Evolutionary conservation across 2,329 filamentous ascomycete species (phyloP).

Genomic region (Zasmidium citrigriseum): DNA sequence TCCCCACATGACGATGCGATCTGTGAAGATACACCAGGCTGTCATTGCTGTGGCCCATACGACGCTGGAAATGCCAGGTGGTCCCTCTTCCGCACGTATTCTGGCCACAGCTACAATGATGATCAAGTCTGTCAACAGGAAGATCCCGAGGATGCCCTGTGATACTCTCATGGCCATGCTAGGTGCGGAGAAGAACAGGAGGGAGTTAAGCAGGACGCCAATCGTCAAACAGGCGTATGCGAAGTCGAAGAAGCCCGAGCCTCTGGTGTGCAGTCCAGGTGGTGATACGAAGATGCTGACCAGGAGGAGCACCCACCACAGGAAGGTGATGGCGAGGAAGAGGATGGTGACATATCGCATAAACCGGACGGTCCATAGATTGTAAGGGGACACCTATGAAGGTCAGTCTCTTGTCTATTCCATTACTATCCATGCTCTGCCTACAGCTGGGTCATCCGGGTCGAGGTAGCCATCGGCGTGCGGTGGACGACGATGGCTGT

Average conservation of each 20-base stretch:
- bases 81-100: slow-evolving; percentile 80
- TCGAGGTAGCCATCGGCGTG: slow-evolving; percentile 69
- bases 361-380: slow-evolving; percentile 85
- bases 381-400: slow-evolving; percentile 75
- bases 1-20: slow-evolving; percentile 84
- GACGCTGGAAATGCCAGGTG: slow-evolving; percentile 85
- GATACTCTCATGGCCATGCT: slow-evolving; percentile 76
- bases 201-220: slow-evolving; percentile 71
- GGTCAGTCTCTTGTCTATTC: slow-evolving; percentile 23
- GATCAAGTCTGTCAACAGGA: slow-evolving; percentile 74
- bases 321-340: slow-evolving; percentile 72
- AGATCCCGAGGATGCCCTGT: slow-evolving; percentile 64
- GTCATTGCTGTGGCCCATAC: slow-evolving; percentile 80
- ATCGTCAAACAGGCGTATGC: slow-evolving; percentile 78
- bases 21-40: slow-evolving; percentile 75
- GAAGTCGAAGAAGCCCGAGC: slow-evolving; percentile 91
- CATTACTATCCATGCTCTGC: slow-evolving; percentile 44
- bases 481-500: slow-evolving; percentile 52
- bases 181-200: slow-evolving; percentile 86
- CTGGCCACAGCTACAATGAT: slow-evolving; percentile 74
- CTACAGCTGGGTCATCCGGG: slow-evolving; percentile 73
- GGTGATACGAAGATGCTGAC: slow-evolving; percentile 89
- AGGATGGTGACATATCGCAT: slow-evolving; percentile 76
- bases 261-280: slow-evolving; percentile 79
- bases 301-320: slow-evolving; percentile 94